Percentiles rank a stretch among this genome's conserved stretches.
These are phyloP conservation scores for Gymnopilus junonius DNA, from an alignment of 768 basidiomycete species.

Conservation along the genomic window DNA sequence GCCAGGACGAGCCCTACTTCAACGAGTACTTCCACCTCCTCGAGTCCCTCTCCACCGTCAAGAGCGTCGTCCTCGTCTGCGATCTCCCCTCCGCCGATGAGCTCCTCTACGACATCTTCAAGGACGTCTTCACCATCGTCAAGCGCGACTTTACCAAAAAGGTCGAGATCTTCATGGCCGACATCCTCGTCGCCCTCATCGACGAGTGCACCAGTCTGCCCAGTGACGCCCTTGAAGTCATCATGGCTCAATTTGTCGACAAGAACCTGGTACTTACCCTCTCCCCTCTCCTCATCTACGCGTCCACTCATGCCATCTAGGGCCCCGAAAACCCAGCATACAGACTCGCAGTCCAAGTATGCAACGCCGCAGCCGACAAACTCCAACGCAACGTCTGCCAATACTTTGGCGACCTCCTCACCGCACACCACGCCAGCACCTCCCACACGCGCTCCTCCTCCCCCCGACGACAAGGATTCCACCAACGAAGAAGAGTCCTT, in stretches of 20 bases:
- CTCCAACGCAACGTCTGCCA: constrained; percentile 88
- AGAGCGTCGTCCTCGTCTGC: constrained; percentile 92
- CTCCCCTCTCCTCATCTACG: neutral
- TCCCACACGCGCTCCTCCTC: neutral
- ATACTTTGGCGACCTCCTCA: constrained; percentile 91
- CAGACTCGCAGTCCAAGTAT: constrained; percentile 84
- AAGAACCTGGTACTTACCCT: constrained; percentile 59
- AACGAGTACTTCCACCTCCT: constrained; percentile 95
- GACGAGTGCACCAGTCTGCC: constrained; percentile 87
- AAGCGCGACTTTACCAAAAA: constrained; percentile 76
- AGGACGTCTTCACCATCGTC: constrained; percentile 80
- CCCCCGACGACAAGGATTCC: constrained; percentile 5
- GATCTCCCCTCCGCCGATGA: constrained; percentile 89
- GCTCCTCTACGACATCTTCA: constrained; percentile 82
- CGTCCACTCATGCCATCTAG: constrained; percentile 35
- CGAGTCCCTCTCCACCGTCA: constrained; percentile 91
- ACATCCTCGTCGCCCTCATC: constrained; percentile 87
- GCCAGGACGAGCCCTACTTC: constrained; percentile 82
- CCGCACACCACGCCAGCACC: constrained; percentile 5
- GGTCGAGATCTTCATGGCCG: constrained; percentile 83
- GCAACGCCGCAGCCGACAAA: constrained; percentile 82
- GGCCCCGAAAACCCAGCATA: constrained; percentile 75
- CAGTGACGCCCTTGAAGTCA: constrained; percentile 72
- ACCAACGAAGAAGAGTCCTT: constrained; percentile 60
- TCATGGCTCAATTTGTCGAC: constrained; percentile 87